A percentile compares a stretch with the other conserved stretches of the same genome.
phyloP scores from a whole-genome alignment of 352 stramenopile species.

The Pythium plurisporium region DNA sequence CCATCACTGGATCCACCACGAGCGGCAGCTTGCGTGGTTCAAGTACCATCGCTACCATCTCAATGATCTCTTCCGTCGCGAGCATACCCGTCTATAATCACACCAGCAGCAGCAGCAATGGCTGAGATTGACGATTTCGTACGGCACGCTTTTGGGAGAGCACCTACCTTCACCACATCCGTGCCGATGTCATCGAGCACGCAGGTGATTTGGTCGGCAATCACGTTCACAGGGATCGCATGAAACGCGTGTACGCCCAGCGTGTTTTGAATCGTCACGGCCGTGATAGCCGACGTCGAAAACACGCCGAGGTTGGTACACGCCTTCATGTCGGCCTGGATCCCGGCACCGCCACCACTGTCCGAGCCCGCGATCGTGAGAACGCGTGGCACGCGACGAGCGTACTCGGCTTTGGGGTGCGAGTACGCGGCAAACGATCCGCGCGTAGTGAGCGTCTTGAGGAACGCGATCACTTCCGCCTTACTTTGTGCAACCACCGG shows the following conservation, averaged over 20 bases:
- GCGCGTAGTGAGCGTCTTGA: slow-evolving; percentile 16
- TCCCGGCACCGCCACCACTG: slow-evolving; percentile 85
- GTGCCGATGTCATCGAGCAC: slow-evolving; percentile 88
- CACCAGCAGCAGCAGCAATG: no score
- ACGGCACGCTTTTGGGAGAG: no score
- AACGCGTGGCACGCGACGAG: slow-evolving; percentile 33
- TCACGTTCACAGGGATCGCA: slow-evolving; percentile 49
- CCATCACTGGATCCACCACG: slow-evolving; percentile 94
- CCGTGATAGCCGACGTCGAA: slow-evolving; percentile 87
- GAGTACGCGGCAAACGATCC: slow-evolving; percentile 10
- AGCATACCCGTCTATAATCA: slow-evolving; percentile 88
- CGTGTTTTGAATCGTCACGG: slow-evolving; percentile 89
- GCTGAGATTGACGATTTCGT: no score
- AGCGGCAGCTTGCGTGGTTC: slow-evolving; percentile 44
- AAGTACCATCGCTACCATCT: slow-evolving; percentile 60
- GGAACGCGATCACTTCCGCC: slow-evolving; percentile 24
- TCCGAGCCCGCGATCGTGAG: slow-evolving; percentile 93
- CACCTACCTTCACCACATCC: slow-evolving; percentile 77
- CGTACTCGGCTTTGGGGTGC: background rate
- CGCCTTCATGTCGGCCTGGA: slow-evolving; percentile 92
- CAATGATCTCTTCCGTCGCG: slow-evolving; percentile 72
- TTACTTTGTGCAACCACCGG: background rate
- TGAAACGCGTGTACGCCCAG: slow-evolving; percentile 47
- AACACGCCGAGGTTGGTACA: slow-evolving; percentile 84
- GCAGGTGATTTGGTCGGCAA: slow-evolving; percentile 78